Evolutionary conservation across 2,329 filamentous ascomycete genomes (phyloP).

Genomic region (Scedosporium boydii): DNA sequence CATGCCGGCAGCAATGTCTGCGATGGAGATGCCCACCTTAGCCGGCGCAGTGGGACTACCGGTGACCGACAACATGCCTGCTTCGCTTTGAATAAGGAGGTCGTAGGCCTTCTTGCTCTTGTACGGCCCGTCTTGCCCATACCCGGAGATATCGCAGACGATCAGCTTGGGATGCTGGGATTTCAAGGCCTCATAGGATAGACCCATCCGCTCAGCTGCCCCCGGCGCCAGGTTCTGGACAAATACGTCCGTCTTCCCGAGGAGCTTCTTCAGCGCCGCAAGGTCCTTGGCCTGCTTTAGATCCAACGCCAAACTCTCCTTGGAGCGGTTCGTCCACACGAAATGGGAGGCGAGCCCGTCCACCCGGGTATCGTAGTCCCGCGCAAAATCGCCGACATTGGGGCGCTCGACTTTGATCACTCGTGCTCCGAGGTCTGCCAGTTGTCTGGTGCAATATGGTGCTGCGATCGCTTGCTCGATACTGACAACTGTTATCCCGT

Average conservation of each 20-base stretch:
- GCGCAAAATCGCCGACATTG: conserved; percentile 40
- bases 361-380: conserved; percentile 39
- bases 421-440: conserved; percentile 42
- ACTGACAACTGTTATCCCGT: conserved; percentile 39
- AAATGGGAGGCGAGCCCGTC: conserved; percentile 42
- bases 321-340: conserved; percentile 45
- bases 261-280: conserved; percentile 29
- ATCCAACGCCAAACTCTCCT: conserved; percentile 41
- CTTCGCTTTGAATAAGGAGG: conserved; percentile 44
- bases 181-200: conserved; percentile 34
- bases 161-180: conserved; percentile 33
- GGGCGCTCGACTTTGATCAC: conserved; percentile 47
- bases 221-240: conserved; percentile 45
- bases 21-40: conserved; percentile 45
- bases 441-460: conserved; percentile 43
- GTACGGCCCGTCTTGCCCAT: conserved; percentile 40
- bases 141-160: conserved; percentile 46
- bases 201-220: conserved; percentile 33
- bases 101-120: conserved; percentile 46
- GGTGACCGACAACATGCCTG: conserved; percentile 40
- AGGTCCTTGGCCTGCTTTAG: conserved; percentile 35
- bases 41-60: conserved; percentile 32
- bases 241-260: conserved; percentile 37
- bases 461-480: conserved; percentile 46
- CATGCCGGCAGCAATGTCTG: conserved; percentile 43